These are phyloP conservation scores for Leishmania tropica DNA, from an alignment of 208 protist species.

Conservation along the genomic window DNA sequence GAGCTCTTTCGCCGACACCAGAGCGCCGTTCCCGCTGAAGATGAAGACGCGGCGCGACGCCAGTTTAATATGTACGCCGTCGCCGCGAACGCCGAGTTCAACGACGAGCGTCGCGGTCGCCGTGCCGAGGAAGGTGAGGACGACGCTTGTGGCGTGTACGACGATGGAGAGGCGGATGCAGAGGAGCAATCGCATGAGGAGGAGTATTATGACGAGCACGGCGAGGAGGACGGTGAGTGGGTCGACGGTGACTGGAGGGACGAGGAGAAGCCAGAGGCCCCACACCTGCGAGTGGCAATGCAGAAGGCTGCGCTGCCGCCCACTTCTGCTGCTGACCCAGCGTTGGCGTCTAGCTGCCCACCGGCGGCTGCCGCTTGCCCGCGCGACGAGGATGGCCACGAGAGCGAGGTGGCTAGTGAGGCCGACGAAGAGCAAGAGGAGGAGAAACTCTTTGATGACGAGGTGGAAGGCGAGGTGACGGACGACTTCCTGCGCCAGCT, in stretches of 20 bases:
- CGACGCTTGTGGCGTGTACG: constrained; percentile 11
- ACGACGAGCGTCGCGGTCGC: constrained; percentile 6
- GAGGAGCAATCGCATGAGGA: constrained; percentile 15
- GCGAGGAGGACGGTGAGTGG: constrained; percentile 23
- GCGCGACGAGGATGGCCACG: neutral
- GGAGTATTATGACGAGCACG: constrained; percentile 13
- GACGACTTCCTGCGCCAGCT: constrained; percentile 85
- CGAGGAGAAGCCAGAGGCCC: constrained; percentile 1
- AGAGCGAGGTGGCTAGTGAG: neutral
- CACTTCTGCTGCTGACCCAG: constrained; percentile 3
- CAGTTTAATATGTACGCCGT: constrained; percentile 33
- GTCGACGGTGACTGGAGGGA: constrained; percentile 22
- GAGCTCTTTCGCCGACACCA: constrained; percentile 56
- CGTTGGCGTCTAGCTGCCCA: neutral
- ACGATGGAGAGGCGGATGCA: constrained; percentile 21
- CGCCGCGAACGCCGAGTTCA: constrained; percentile 29
- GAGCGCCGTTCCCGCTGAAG: constrained; percentile 14
- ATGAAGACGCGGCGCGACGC: constrained; percentile 20
- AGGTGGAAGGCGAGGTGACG: constrained; percentile 82
- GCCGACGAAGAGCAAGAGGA: constrained; percentile 41
- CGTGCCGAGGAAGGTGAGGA: constrained; percentile 22
- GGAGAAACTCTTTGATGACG: constrained; percentile 80
- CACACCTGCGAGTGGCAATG: neutral
- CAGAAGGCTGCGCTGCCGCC: neutral
- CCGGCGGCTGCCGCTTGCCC: neutral